Percentiles rank a stretch among this genome's conserved stretches.
Evolutionary conservation across 192 early-diverging fungal species (phyloP).

Genomic region (Entomortierella lignicola): DNA sequence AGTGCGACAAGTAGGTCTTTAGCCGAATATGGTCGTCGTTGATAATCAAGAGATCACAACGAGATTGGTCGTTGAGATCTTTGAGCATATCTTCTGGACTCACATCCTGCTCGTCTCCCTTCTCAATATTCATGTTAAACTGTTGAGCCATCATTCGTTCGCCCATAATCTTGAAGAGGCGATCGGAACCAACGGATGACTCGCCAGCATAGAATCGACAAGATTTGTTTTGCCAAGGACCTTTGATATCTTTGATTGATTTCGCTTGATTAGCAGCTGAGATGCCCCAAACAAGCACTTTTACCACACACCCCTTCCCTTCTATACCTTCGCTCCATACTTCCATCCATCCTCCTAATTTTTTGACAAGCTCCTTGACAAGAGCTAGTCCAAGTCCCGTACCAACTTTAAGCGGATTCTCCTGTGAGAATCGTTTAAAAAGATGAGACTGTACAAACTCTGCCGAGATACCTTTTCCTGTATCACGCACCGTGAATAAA

Average conservation of each 20-base stretch:
- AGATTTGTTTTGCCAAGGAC: constrained; percentile 31
- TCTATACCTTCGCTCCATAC: constrained; percentile 56
- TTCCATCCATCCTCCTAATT: constrained; percentile 60
- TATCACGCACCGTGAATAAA: constrained; percentile 63
- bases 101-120: constrained; percentile 22
- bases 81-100: constrained; percentile 35
- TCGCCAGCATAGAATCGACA: constrained; percentile 43
- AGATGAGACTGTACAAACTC: constrained; percentile 57
- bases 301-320: constrained; percentile 52
- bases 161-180: constrained; percentile 43
- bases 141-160: constrained; percentile 50
- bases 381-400: constrained; percentile 63
- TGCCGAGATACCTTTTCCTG: constrained; percentile 61
- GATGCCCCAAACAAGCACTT: constrained; percentile 45
- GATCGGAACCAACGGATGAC: constrained; percentile 24
- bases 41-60: constrained; percentile 36
- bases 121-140: constrained; percentile 39
- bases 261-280: constrained; percentile 19
- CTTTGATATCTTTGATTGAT: constrained; percentile 26
- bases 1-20: constrained; percentile 25
- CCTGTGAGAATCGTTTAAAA: constrained; percentile 63
- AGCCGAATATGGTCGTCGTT: constrained; percentile 41
- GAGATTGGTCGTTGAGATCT: constrained; percentile 19
- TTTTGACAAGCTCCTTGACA: constrained; percentile 56
- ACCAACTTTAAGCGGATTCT: constrained; percentile 64